These are phyloP conservation scores for Aspergillus sp. DNA, from an alignment of 2,329 filamentous ascomycete genomes.

Conservation along the genomic window DNA sequence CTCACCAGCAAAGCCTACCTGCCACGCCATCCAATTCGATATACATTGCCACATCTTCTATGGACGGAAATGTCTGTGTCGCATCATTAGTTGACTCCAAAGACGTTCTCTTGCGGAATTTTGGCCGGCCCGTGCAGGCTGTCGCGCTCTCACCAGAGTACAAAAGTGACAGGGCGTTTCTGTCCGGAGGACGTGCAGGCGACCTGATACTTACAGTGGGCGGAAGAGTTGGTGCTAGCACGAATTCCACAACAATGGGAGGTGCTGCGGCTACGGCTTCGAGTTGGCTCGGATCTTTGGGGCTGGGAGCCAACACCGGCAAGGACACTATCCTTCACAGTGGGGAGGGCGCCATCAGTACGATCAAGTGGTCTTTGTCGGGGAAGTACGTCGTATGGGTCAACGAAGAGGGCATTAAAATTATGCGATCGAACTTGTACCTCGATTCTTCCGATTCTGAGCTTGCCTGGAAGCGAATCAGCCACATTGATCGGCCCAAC, in stretches of 20 bases:
- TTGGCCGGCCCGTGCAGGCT: constrained; percentile 86
- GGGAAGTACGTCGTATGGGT: constrained; percentile 94
- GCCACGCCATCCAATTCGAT: constrained; percentile 85
- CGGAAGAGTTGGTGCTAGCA: constrained; percentile 73
- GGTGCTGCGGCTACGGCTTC: constrained; percentile 75
- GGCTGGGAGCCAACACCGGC: constrained; percentile 73
- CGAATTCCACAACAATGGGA: constrained; percentile 80
- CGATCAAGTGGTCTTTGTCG: constrained; percentile 91
- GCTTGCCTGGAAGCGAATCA: constrained; percentile 90
- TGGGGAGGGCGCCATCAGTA: constrained; percentile 86
- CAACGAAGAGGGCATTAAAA: constrained; percentile 96
- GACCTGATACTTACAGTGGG: constrained; percentile 84
- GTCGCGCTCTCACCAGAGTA: constrained; percentile 95
- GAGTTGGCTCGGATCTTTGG: constrained; percentile 89
- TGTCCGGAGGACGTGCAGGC: constrained; percentile 87
- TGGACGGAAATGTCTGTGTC: constrained; percentile 94
- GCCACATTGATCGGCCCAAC: constrained; percentile 85
- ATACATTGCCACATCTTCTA: constrained; percentile 88
- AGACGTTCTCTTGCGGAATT: constrained; percentile 89
- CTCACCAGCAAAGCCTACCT: constrained; percentile 52
- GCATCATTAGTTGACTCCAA: constrained; percentile 83
- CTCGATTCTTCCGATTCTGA: constrained; percentile 76
- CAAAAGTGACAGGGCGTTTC: constrained; percentile 81
- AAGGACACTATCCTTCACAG: constrained; percentile 87
- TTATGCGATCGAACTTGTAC: constrained; percentile 87